phyloP scores from a whole-genome alignment of 2,329 filamentous ascomycete species.

The Xylaria sp. region DNA sequence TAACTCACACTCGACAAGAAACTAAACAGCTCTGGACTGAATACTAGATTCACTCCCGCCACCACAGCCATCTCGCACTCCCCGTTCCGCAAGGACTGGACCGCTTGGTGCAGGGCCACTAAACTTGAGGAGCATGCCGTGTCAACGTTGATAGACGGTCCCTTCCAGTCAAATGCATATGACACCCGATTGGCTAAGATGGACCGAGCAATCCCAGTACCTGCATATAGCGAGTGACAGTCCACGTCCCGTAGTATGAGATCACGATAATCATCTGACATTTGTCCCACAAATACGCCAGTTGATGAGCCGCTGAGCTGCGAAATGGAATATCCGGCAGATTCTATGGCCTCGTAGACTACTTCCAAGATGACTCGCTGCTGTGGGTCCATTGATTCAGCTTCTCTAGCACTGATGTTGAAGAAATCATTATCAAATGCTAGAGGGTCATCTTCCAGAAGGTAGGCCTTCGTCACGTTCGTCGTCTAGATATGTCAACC shows the following conservation, averaged over 20 bases:
- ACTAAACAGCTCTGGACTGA: conserved; percentile 9
- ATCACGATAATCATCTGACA: conserved; percentile 20
- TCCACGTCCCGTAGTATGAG: conserved; percentile 14
- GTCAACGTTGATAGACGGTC: conserved; percentile 20
- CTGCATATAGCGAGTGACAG: conserved; percentile 13
- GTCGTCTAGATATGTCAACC: conserved; percentile 35
- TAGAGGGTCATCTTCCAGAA: conserved; percentile 13
- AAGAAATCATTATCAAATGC: conserved; percentile 29
- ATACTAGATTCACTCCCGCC: conserved; percentile 12
- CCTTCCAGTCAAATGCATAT: conserved; percentile 27
- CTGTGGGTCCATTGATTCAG: conserved; percentile 37
- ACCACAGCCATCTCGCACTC: conserved; percentile 15
- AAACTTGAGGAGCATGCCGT: conserved; percentile 29
- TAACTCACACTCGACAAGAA: conserved; percentile 4
- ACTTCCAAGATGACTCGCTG: conserved; percentile 27
- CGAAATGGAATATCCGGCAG: conserved; percentile 16
- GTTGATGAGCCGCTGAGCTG: conserved; percentile 8
- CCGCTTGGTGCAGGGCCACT: conserved; percentile 25
- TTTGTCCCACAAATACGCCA: conserved; percentile 18
- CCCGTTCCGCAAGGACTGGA: conserved; percentile 2
- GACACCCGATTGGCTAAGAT: conserved; percentile 30
- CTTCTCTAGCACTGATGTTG: conserved; percentile 8
- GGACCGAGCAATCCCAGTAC: conserved; percentile 32
- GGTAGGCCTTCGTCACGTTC: conserved; percentile 1
- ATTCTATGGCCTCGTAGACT: conserved; percentile 26